Percentiles rank a stretch among this genome's conserved stretches.
Evolutionary conservation across 139 green algal species (phyloP).

Genomic region (Chlamydomonas incerta): DNA sequence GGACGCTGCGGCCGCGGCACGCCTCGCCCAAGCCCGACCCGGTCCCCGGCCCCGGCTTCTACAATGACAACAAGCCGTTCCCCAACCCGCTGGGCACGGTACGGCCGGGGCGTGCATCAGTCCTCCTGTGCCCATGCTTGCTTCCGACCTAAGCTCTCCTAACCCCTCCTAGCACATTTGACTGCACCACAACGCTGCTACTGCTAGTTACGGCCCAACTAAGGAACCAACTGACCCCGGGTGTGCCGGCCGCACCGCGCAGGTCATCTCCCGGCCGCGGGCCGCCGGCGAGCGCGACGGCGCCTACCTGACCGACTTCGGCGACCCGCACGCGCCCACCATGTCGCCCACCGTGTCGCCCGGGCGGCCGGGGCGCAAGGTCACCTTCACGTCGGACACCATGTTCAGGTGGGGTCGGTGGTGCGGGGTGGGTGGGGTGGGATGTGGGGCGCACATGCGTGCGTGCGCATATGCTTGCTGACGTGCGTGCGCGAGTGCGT

Average conservation of each 20-base stretch:
- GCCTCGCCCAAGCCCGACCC: background rate
- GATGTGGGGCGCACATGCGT: too few relatives aligned
- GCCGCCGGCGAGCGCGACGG: constrained; percentile 16
- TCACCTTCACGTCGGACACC: constrained; percentile 35
- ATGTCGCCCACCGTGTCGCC: background rate
- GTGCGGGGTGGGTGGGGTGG: too few relatives aligned
- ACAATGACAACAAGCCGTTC: constrained; percentile 29
- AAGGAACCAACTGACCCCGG: too few relatives aligned
- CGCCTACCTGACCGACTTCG: constrained; percentile 11
- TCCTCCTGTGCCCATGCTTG: too few relatives aligned
- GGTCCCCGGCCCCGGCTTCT: constrained; percentile 39
- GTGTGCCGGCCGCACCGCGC: background rate
- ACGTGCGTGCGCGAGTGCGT: too few relatives aligned
- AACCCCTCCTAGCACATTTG: too few relatives aligned
- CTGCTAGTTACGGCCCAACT: too few relatives aligned
- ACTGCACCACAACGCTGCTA: too few relatives aligned
- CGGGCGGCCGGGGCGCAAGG: background rate
- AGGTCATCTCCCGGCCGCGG: constrained; percentile 18
- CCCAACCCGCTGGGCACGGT: constrained; percentile 40
- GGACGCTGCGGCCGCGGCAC: constrained; percentile 34
- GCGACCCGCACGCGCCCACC: constrained; percentile 11
- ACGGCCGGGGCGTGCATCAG: too few relatives aligned
- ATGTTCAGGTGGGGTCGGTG: constrained; percentile 10
- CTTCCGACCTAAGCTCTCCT: too few relatives aligned
- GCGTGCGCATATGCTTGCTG: too few relatives aligned